Base-by-base conservation (phyloP, 768 basidiomycete species). In the Boletus eberwhitei region DNA sequence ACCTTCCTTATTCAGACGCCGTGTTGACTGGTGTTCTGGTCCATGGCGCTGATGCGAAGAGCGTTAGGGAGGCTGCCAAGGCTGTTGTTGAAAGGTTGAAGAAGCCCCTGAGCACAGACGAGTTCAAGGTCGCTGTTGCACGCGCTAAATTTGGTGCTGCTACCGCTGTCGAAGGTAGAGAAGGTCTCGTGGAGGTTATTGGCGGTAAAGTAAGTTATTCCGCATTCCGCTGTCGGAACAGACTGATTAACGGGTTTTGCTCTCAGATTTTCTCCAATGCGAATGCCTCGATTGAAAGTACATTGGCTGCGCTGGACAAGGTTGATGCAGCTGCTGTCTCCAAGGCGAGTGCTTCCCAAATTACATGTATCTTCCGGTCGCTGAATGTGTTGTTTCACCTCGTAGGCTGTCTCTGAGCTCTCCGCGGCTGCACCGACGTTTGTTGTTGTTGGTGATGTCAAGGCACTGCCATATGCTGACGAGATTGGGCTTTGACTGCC, bases 1-100 rank as follows among this genome's bases (percentile, higher is more conserved):
- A 90, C 66, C 77, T 94, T 13, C 86, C 89, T 14, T 98, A 98
- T 75, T 91, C 93, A 16, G 96, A 98, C 67, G 95, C 93, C 4
- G 78, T 88, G 8, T 79, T 99, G 48, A 84, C 96, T 55, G 94
- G 94, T 54, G 73, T 97, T 53, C 72, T 92, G 50, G 76, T 98
- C 35, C 85, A 90, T 67, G 92, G 85, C 7, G 69, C 77, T 36
- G 87, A 85, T 22, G 68, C 79, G 2, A 76, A 78, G 41, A 81
- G 76, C 49, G 85, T 92, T 43, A 84, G 79, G 61, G 80, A 85
- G 53, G 90, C 86, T 21, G 83, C 80, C 17, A 83, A 84, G 71
- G 77, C 76, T n/a, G 85, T 86, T 31, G 84, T 90, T 29, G 75
- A 81, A 52, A 85, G 81, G 16, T 69, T 94, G 60, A 82, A 84